Percentiles rank a stretch among this genome's conserved stretches.
Conservation (phyloP, 2,329 filamentous ascomycete genomes). For the Fusarium odoratissimum region DNA sequence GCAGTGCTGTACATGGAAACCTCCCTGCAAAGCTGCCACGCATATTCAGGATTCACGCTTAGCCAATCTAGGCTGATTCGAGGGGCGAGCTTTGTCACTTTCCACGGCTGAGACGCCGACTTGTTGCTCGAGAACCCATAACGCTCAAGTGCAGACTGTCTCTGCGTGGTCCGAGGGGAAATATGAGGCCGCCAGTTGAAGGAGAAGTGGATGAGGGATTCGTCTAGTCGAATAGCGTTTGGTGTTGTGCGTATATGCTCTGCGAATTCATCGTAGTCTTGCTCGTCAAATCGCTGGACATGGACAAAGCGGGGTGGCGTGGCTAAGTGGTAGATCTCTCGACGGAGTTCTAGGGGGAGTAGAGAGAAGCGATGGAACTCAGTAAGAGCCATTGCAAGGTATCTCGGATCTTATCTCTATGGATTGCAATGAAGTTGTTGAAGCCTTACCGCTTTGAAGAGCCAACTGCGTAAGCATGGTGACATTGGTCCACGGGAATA, state of each 20-base stretch:
- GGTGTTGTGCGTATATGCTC: not conserved
- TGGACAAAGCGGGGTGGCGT: conserved; percentile 2
- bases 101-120: not conserved
- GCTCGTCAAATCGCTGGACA: fast-evolving
- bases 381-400: not conserved
- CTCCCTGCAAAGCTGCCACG: not conserved
- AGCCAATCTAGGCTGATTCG: not conserved
- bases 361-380: not conserved
- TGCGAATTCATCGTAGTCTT: not conserved
- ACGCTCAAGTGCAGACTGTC: fast-evolving
- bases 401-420: fast-evolving
- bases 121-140: not conserved
- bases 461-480: not conserved
- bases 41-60: fast-evolving
- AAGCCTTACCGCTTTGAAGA: not conserved
- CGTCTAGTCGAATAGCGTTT: not conserved
- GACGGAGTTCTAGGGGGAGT: not conserved
- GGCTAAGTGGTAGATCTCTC: not conserved
- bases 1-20: not conserved
- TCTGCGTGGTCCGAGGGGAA: fast-evolving
- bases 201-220: not conserved
- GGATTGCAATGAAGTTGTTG: not conserved
- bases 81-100: not conserved
- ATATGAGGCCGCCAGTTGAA: not conserved
- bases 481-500: not conserved